Evolutionary conservation across 257 asterid genomes (phyloP).

Genomic region (Nicotiana sylvestris): DNA sequence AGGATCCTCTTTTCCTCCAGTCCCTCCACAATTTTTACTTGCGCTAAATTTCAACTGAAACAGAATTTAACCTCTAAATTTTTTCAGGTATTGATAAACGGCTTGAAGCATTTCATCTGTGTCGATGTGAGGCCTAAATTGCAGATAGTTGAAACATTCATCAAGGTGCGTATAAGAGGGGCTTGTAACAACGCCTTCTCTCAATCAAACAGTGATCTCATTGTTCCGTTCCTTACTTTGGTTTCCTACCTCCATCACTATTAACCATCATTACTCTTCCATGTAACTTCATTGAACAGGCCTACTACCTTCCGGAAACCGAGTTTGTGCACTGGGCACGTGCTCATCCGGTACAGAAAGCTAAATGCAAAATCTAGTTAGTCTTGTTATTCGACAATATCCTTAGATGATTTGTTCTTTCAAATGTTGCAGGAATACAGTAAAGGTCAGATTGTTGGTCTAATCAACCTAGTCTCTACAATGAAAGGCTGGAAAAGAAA

Average conservation of each 20-base stretch:
- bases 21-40: background rate
- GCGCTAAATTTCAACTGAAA: background rate
- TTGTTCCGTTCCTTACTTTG: background rate
- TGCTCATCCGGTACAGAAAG: conserved; percentile 71
- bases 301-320: conserved; percentile 98
- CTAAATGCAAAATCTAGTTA: background rate
- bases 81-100: conserved; percentile 83
- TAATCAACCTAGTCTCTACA: conserved; percentile 82
- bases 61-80: background rate
- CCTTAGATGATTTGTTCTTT: background rate
- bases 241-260: background rate
- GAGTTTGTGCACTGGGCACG: conserved; percentile 97
- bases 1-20: background rate
- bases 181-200: background rate
- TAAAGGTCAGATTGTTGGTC: conserved; percentile 73
- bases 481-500: conserved; percentile 97
- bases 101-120: conserved; percentile 86
- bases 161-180: conserved; percentile 51
- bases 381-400: background rate
- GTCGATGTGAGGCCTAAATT: conserved; percentile 77
- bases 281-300: conserved; percentile 40
- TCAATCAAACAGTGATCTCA: background rate
- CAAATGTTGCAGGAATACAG: conserved; percentile 65
- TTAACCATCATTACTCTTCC: conserved; percentile 7
- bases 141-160: conserved; percentile 82